A percentile compares a stretch with the other conserved stretches of the same genome.
These are phyloP conservation scores for Yamadazyma sp. DNA, from an alignment of 805 yeast genomes.

Conservation along the genomic window DNA sequence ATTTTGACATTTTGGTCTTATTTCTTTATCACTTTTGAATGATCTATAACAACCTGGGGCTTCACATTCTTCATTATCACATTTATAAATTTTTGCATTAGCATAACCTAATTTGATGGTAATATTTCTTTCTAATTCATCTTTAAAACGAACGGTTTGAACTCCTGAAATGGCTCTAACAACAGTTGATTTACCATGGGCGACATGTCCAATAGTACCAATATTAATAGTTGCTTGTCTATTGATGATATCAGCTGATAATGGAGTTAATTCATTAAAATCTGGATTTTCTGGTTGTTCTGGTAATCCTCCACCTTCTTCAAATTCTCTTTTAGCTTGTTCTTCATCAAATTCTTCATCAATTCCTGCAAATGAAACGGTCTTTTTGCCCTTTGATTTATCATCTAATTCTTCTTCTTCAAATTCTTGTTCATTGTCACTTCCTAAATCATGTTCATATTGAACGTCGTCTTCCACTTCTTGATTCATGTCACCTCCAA, in stretches of 20 bases:
- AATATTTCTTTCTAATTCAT: conserved; percentile 97
- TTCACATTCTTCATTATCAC: conserved; percentile 81
- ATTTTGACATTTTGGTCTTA: conserved; percentile 86
- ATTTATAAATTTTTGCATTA: conserved; percentile 95
- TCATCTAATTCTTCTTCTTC: conserved; percentile 43
- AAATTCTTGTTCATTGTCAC: conserved; percentile 43
- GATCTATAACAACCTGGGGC: conserved; percentile 95
- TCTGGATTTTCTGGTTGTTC: conserved; percentile 93
- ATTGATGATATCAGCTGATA: conserved; percentile 92
- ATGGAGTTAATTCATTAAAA: conserved; percentile 74
- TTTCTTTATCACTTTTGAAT: conserved; percentile 91
- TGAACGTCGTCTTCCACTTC: conserved; percentile 38
- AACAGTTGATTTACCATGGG: conserved; percentile 92
- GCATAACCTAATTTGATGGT: conserved; percentile 99
- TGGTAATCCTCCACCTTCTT: conserved; percentile 98
- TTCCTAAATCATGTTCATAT: conserved; percentile 51
- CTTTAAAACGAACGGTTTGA: conserved; percentile 98
- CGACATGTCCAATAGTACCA: conserved; percentile 96
- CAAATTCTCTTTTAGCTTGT: conserved; percentile 77
- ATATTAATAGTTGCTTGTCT: conserved; percentile 99
- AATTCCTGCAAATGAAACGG: conserved; percentile 79
- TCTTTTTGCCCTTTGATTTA: conserved; percentile 50
- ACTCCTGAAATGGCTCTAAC: conserved; percentile 97
- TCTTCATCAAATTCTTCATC: conserved; percentile 71
- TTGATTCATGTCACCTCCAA: conserved; percentile 50